Conservation (phyloP, 805 yeast species). For the Teunomyces kruisii region DNA sequence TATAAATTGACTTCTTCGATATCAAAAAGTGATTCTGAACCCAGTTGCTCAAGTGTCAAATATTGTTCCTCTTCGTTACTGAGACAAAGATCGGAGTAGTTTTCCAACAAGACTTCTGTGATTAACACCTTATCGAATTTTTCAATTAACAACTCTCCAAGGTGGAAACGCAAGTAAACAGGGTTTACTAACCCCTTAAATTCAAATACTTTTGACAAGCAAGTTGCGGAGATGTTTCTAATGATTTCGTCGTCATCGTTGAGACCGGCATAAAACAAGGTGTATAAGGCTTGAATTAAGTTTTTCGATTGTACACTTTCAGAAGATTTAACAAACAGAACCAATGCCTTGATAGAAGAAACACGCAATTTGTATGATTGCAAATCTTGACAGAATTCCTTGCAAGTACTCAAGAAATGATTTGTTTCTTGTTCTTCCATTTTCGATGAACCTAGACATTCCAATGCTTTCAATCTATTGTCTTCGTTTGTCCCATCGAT, state of each 20-base stretch:
- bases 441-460: conserved; percentile 31
- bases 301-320: background rate
- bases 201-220: conserved; percentile 23
- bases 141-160: background rate
- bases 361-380: conserved; percentile 45
- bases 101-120: conserved; percentile 4
- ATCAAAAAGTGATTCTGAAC: conserved; percentile 49
- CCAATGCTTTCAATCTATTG: conserved; percentile 36
- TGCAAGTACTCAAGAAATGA: background rate
- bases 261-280: conserved; percentile 36
- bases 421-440: background rate
- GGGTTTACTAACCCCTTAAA: conserved; percentile 5
- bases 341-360: conserved; percentile 46
- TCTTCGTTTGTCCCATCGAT: conserved; percentile 3
- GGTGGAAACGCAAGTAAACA: background rate
- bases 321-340: conserved; percentile 16
- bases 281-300: conserved; percentile 6
- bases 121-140: background rate
- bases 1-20: conserved; percentile 69
- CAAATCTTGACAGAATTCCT: background rate
- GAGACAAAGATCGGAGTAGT: conserved; percentile 10
- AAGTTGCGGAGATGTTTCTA: conserved; percentile 47
- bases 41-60: background rate
- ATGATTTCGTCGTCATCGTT: conserved; percentile 70
- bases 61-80: background rate